Evolutionary conservation across 2,329 filamentous ascomycete genomes (phyloP), one percentile per base, ranked within the genome.

Genomic region (Cephalotrichum gorgonifer): DNA sequence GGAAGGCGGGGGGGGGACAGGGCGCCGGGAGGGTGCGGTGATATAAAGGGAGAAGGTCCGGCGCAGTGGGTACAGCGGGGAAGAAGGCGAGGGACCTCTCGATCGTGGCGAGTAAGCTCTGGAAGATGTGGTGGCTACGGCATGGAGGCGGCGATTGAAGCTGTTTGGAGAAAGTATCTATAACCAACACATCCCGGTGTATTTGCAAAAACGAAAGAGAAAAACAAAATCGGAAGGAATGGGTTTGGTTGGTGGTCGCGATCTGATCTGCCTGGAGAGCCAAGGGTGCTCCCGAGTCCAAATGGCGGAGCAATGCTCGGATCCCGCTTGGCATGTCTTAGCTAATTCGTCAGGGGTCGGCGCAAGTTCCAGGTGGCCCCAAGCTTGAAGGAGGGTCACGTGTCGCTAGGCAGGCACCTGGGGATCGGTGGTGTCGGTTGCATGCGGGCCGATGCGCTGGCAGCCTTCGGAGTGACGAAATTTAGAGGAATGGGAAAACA

Each of bases 141-240:
- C 46, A 48, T 48, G 26, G 46, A 43, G 20, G 38, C 46, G 46
- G 46, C 43, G 26, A 48, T 25, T 20, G 27, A 33, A 38, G 17
- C 17, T 23, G n/a, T 17, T 6, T 31, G 14, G 27, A 28, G 39
- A 12, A 6, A 25, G 15, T 20, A 17, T 30, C 46, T 20, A 48
- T 31, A 25, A 43, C 27, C 38, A 27, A 6, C 27, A 27, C 30
- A 27, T 43, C 25, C 33, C 31, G 17, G 26, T 22, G 20, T 31
- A 46, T 39, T 20, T 39, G 17, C 35, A 27, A 25, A 23, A 43
- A 27, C 14, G 12, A 14, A 15, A 43, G 41, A 3, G n/a, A n/a
- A n/a, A 14, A 26, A 27, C 41, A 43, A 23, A 26, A 6, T 15
- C 12, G 22, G 22, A 25, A 43, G 27, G 12, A 25, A 12, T 20